A percentile compares a stretch with the other conserved stretches of the same genome.
Evolutionary conservation across 345 rosid species (phyloP).

Genomic region (Euphorbia pulcherrima): DNA sequence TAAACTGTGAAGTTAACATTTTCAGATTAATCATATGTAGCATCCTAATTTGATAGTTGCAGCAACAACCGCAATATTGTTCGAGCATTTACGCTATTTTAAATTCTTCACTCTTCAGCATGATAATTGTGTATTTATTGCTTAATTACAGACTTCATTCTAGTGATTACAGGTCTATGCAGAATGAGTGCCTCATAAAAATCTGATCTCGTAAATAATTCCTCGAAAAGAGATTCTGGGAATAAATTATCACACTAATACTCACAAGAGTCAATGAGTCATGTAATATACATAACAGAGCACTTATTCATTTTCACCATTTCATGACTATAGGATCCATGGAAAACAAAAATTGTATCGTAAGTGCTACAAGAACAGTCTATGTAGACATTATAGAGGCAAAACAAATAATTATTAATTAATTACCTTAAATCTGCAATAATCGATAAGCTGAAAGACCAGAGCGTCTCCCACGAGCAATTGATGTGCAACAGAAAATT

Average conservation of each 20-base stretch:
- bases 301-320: slow-evolving; percentile 1
- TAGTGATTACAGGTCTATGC: background rate
- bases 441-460: slow-evolving; percentile 64
- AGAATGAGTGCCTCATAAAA: background rate
- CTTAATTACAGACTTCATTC: background rate
- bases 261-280: too few relatives aligned
- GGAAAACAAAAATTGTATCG: background rate
- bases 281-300: background rate
- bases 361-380: background rate
- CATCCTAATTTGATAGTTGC: background rate
- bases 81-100: background rate
- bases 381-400: slow-evolving; percentile 3
- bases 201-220: background rate
- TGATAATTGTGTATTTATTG: background rate
- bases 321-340: background rate
- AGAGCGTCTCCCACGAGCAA: slow-evolving; percentile 77
- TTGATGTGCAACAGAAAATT: slow-evolving; percentile 57
- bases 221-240: background rate
- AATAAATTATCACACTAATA: background rate
- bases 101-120: background rate
- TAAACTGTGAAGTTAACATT: slow-evolving; percentile 9
- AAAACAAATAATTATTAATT: slow-evolving; percentile 9
- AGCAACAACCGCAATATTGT: background rate
- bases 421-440: slow-evolving; percentile 68
- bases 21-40: background rate